Evolutionary conservation across 495 filamentous ascomycete genomes (phyloP), one percentile per base, ranked within the genome.

Genomic region (Aspergillus bridgeri): DNA sequence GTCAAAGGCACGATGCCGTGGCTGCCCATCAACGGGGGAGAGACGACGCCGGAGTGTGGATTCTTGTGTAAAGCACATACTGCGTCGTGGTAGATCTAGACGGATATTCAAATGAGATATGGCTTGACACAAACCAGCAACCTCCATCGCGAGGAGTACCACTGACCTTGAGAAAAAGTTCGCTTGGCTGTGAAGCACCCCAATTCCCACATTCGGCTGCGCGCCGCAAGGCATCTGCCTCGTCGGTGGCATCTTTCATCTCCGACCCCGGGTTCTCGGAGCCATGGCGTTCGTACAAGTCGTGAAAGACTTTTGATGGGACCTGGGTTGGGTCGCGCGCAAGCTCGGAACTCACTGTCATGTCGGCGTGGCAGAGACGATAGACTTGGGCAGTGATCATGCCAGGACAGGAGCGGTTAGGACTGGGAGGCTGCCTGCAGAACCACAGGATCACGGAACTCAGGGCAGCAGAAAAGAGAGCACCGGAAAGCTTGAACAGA

Each of bases 21-120:
- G 57, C 80, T 86, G 1, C 88, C 89, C 76, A 90, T 85, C n/a
- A 91, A 63, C 15, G 79, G 75, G 2, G 88, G 89, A 43, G 85
- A 89, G 17, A 88, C 84, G 59, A 88, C 81, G 9, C 82, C 83
- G 0, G 69, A 69, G 21, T 74, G 58, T 0, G 81, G 75, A 50
- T 86, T 77, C 5, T 82, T 72, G 18, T 88, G 80, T 0, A 91
- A 69, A 3, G 83, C 74, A 47, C 75, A 78, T 2, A 92, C 61
- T 0, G 82, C 83, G 76, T 89, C 86, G 57, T 87, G 80, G 60
- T 85, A 91, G 3, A 87, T 75, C 81, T 87, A 49, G 27, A 11
- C 8, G 17, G 23, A 20, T 8, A 20, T 20, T 18, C 33, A 13
- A 20, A 29, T 21, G 11, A 29, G 27, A 29, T 7, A 7, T 7